Evolutionary conservation across 768 basidiomycete genomes (phyloP).

Genomic region (Tricholoma sp.): DNA sequence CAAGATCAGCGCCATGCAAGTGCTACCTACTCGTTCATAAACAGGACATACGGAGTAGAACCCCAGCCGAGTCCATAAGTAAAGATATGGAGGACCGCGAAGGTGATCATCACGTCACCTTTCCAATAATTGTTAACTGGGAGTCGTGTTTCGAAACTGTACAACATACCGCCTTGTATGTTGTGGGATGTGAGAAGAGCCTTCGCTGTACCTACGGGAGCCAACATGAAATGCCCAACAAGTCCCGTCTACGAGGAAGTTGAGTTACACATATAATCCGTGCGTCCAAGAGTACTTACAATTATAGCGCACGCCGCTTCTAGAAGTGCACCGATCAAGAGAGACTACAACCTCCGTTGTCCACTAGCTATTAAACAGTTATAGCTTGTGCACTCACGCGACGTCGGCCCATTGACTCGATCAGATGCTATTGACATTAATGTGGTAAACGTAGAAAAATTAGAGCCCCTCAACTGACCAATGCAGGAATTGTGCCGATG

Average conservation of each 20-base stretch:
- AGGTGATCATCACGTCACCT: constrained; percentile 67
- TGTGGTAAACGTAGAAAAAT: neutral
- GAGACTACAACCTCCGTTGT: constrained; percentile 37
- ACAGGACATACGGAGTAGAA: constrained; percentile 46
- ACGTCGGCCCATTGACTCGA: constrained; percentile 74
- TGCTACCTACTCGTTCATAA: neutral
- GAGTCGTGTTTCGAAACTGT: neutral
- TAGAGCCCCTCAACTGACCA: constrained; percentile 30
- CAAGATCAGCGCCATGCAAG: neutral
- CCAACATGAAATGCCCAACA: constrained; percentile 65
- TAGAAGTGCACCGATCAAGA: constrained; percentile 58
- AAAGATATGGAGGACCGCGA: constrained; percentile 74
- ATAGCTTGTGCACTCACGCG: constrained; percentile 30
- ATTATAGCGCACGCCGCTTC: constrained; percentile 62
- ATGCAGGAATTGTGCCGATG: constrained; percentile 63
- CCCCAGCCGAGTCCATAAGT: constrained; percentile 75
- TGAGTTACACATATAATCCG: neutral
- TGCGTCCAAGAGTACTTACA: constrained; percentile 26
- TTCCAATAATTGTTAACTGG: neutral
- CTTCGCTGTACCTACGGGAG: constrained; percentile 43
- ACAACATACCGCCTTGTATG: constrained; percentile 39
- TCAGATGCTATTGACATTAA: constrained; percentile 36
- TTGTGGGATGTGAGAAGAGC: constrained; percentile 48
- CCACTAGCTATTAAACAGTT: neutral
- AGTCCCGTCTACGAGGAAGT: constrained; percentile 48